Evolutionary conservation across 495 filamentous ascomycete genomes (phyloP).

Genomic region (Penicillium cinerascens): DNA sequence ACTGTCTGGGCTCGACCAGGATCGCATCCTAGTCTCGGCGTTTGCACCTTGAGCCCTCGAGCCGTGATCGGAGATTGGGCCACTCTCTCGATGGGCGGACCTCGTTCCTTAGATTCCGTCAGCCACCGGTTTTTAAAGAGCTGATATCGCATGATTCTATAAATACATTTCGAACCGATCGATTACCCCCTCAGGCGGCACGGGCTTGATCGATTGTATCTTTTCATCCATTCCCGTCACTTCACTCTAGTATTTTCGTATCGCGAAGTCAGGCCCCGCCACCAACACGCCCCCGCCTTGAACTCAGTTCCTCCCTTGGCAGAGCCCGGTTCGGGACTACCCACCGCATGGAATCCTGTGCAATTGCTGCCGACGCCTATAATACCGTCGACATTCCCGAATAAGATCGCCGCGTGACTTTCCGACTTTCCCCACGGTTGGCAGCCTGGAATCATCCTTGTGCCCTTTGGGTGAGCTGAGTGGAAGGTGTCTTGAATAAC

Average conservation of each 20-base stretch:
- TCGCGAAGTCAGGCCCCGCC: not conserved
- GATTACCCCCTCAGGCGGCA: slow-evolving; percentile 1
- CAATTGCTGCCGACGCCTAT: not conserved
- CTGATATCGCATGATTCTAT: slow-evolving; percentile 18
- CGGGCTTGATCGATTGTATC: not conserved
- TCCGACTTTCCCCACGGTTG: not conserved
- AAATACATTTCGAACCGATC: slow-evolving; percentile 18
- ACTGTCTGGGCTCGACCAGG: slow-evolving; percentile 8
- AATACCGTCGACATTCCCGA: not conserved
- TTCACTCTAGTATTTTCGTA: not conserved
- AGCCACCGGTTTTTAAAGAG: slow-evolving; percentile 10
- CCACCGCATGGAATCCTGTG: not conserved
- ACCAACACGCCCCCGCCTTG: not conserved
- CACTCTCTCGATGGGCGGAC: not conserved
- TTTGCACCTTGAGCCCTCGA: slow-evolving; percentile 1
- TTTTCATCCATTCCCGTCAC: not conserved
- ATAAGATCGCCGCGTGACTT: not conserved
- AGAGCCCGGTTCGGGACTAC: not conserved
- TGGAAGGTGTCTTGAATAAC: not conserved
- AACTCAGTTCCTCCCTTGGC: not conserved
- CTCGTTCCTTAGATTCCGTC: slow-evolving; percentile 1
- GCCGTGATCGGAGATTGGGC: slow-evolving; percentile 14
- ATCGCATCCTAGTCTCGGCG: slow-evolving; percentile 9
- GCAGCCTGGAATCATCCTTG: not conserved
- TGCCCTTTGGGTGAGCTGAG: not conserved